Base-by-base conservation (phyloP, 345 rosid species). In the Eutrema yunnanense region DNA sequence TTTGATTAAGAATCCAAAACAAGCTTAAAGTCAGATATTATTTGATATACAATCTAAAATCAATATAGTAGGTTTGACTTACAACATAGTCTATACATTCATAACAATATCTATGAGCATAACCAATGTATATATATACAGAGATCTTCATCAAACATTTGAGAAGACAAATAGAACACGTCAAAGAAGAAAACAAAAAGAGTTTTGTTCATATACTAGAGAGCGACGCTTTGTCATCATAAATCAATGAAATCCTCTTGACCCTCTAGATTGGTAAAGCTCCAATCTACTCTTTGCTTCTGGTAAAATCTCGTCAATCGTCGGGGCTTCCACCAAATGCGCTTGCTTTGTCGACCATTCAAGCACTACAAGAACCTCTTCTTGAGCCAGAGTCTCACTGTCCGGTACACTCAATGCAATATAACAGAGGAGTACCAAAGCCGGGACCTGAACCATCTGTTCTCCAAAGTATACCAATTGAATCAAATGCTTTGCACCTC, bases 321-420 rank as follows among this genome's bases (percentile, higher is more conserved):
- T 33, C 0, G 78, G 81, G 32, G 84, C 86, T 29, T 76, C 84
- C 6, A 55, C 68, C 46, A 90, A 63, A 80, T 87, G 91, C 13
- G 82, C 84, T 72, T 90, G 93, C 77, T 88, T 90, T 19, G 80
- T 50, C 2, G 96, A 80, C 96, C 96, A 90, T 55, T 90, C 93
- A 8, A 90, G 84, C 11, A 86, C 88, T 30, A 85, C 85, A 1
- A 87, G 81, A 69, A 84, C 91, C 66, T 90, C 93, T 74, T 90
- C 93, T 58, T 86, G 80, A 11, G 91, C 91, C 7, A 87, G 78
- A 0, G 86, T 77, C 40, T 90, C 88, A 46, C 87, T 88, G 42
- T 86, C 88, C 8, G 93, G 93, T 13, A 80, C 84, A 61, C 80
- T 80, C 26, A 79, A 40, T 1, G 87, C 75, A 0, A 86, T 65